Base-by-base conservation (phyloP, 2,329 filamentous ascomycete genomes). In the Trichoderma sp. region DNA sequence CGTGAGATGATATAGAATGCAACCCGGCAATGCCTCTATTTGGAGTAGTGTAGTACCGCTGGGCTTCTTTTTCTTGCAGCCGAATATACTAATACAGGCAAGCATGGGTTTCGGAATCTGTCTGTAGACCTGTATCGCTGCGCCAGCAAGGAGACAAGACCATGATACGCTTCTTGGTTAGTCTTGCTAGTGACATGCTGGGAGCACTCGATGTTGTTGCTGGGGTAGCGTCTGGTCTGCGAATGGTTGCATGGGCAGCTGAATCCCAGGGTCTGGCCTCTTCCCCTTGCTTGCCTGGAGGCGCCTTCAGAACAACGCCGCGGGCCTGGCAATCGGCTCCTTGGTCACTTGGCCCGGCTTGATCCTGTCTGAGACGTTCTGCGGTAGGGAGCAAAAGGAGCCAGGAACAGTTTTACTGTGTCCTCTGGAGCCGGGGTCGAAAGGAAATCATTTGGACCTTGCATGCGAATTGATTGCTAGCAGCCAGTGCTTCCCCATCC, bases 161-260 rank as follows among this genome's bases (percentile, higher is more conserved):
- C 16, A n/a, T 14, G 27, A 31, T 29, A 27, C 37, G 31, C 31
- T 40, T 60, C 58, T 31, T 47, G n/a, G 55, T 19, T 21, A 29
- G 37, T 27, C 47, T n/a, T 21, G 47, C 21, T 4, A 49, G 47
- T 49, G 53, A 29, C 29, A 29, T 56, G 40, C 59, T 49, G 31
- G 49, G 59, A 24, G 59, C 19, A 43, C 33, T 35, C 40, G 16
- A 43, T 43, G 6, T 13, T 19, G 10, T 49, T 47, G 27, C 33
- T 52, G 40, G 59, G 59, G 19, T 62, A 62, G 59, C 59, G 59
- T 29, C 59, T 24, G 40, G 5, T 21, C 16, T 5, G 40, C 49
- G 59, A 61, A 61, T 62, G 59, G 59, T 8, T 62, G 40, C 59
- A 43, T 35, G 59, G 29, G 40, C 59, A 62, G 59, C 59, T 62